Evolutionary conservation across 2,329 filamentous ascomycete genomes (phyloP).

Genomic region (Aureobasidium pullulans): DNA sequence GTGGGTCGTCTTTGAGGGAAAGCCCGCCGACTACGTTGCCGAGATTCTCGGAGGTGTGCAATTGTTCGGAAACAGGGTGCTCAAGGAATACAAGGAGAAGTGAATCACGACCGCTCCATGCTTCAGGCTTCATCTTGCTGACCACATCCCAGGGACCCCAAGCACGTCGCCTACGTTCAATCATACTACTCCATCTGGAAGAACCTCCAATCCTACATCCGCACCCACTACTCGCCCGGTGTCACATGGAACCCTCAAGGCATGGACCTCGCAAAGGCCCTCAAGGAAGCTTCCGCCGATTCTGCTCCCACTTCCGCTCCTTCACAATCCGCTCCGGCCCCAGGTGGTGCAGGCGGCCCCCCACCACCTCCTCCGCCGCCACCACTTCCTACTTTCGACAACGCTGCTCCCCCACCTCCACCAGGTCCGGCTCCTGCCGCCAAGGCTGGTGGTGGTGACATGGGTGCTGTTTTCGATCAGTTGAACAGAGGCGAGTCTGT

Average conservation of each 20-base stretch:
- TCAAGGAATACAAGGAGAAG: slow-evolving; percentile 85
- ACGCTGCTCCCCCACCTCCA: slow-evolving; percentile 56
- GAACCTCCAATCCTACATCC: slow-evolving; percentile 74
- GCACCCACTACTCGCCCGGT: slow-evolving; percentile 71
- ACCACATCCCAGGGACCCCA: slow-evolving; percentile 53
- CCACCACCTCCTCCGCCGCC: slow-evolving; percentile 64
- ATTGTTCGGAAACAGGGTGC: slow-evolving; percentile 89
- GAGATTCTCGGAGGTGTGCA: slow-evolving; percentile 78
- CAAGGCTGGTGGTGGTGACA: slow-evolving; percentile 47
- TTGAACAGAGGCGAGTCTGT: slow-evolving; percentile 85
- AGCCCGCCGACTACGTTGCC: slow-evolving; percentile 77
- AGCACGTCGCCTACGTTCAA: slow-evolving; percentile 82
- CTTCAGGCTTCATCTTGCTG: not conserved
- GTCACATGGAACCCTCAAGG: slow-evolving; percentile 81
- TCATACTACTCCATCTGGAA: slow-evolving; percentile 89
- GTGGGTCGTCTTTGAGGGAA: slow-evolving; percentile 80
- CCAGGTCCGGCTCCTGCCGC: slow-evolving; percentile 49
- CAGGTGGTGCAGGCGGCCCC: slow-evolving; percentile 49
- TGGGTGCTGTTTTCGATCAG: slow-evolving; percentile 84
- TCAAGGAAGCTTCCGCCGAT: slow-evolving; percentile 45
- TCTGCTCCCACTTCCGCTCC: slow-evolving; percentile 22
- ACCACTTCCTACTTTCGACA: slow-evolving; percentile 37
- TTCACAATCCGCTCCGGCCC: slow-evolving; percentile 33
- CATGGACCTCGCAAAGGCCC: slow-evolving; percentile 61
- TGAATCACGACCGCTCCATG: slow-evolving; percentile 31